phyloP scores from a whole-genome alignment of 2,329 filamentous ascomycete genomes.

The Cytospora paraplurivora region DNA sequence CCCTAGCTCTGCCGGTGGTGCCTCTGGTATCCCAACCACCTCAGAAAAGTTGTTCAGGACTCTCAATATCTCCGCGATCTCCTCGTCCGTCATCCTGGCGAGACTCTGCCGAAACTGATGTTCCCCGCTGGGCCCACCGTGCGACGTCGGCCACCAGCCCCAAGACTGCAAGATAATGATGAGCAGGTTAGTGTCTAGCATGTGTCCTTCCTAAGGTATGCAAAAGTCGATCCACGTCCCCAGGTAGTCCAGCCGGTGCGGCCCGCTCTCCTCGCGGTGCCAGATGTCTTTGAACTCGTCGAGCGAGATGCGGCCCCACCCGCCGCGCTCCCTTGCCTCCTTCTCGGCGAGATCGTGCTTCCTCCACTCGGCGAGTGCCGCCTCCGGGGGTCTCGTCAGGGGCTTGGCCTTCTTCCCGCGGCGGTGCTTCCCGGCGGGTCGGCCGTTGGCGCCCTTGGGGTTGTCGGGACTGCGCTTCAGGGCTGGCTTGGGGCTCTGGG shows the following conservation, averaged over 20 bases:
- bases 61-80: slow-evolving; percentile 4
- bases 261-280: slow-evolving; percentile 63
- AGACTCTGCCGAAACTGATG: background rate
- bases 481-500: slow-evolving; percentile 10
- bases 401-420: slow-evolving; percentile 29
- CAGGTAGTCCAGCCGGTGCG: slow-evolving; percentile 73
- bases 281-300: slow-evolving; percentile 80
- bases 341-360: slow-evolving; percentile 65
- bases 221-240: slow-evolving; percentile 89
- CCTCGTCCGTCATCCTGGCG: background rate
- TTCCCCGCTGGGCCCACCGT: background rate
- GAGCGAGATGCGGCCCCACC: slow-evolving; percentile 75
- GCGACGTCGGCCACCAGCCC: background rate
- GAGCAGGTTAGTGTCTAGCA: background rate
- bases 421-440: slow-evolving; percentile 34
- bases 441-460: slow-evolving; percentile 24
- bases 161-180: slow-evolving; percentile 11
- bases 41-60: background rate
- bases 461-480: slow-evolving; percentile 8
- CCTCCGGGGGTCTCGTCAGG: slow-evolving; percentile 31
- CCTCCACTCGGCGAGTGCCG: slow-evolving; percentile 52
- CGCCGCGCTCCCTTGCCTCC: slow-evolving; percentile 71
- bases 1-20: background rate
- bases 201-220: slow-evolving; percentile 52
- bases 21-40: background rate